Percentiles rank a stretch among this genome's conserved stretches.
Evolutionary conservation across 306 rosid genomes (phyloP).

Genomic region (Luffa aegyptiaca): DNA sequence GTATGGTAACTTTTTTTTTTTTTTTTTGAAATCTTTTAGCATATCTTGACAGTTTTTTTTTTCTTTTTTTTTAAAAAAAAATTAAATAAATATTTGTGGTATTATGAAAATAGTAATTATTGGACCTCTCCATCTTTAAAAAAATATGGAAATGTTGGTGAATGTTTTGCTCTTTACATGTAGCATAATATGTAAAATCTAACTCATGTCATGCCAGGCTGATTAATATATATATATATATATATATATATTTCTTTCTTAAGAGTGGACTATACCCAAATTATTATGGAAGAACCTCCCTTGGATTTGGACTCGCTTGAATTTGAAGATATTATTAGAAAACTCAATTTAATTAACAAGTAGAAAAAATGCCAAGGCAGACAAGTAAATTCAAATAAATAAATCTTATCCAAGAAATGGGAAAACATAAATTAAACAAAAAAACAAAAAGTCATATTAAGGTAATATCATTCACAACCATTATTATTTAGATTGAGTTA

Average conservation of each 20-base stretch:
- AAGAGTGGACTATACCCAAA: not conserved
- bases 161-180: no score
- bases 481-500: no score
- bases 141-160: no score
- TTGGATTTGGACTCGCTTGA: not conserved
- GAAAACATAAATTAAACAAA: no score
- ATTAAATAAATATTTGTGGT: not conserved
- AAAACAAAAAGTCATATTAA: no score
- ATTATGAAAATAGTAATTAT: not conserved
- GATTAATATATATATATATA: not conserved
- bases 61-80: no score
- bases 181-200: no score
- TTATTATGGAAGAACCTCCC: not conserved
- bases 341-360: not conserved
- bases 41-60: no score
- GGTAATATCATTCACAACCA: no score
- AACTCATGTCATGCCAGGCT: not conserved
- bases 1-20: not conserved
- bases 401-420: no score
- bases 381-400: not conserved
- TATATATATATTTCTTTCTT: not conserved
- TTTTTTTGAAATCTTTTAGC: no score
- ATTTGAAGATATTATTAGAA: not conserved
- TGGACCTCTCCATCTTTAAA: not conserved
- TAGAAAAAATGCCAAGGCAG: not conserved